These are phyloP conservation scores for Hypoxylon subgilvum DNA, from an alignment of 495 filamentous ascomycete species.

Conservation along the genomic window DNA sequence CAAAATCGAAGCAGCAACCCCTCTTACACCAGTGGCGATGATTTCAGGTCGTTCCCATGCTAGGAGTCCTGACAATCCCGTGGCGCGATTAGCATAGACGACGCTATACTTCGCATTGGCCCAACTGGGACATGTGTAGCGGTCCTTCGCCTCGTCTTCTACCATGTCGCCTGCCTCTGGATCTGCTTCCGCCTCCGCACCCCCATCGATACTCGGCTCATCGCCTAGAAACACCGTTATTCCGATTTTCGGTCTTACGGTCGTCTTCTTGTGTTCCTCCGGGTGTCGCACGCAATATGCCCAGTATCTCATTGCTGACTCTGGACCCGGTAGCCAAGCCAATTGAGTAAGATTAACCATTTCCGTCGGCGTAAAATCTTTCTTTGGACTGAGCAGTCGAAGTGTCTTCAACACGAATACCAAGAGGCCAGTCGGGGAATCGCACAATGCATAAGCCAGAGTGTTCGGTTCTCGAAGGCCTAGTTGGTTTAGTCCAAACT, in stretches of 20 bases:
- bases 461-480: constrained; percentile 54
- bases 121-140: constrained; percentile 55
- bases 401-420: constrained; percentile 51
- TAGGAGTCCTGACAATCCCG: constrained; percentile 44
- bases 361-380: constrained; percentile 47
- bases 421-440: constrained; percentile 59
- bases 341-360: constrained; percentile 54
- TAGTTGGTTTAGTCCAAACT: constrained; percentile 31
- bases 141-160: constrained; percentile 21
- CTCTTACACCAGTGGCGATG: constrained; percentile 46
- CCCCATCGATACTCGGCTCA: constrained; percentile 12
- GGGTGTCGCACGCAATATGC: constrained; percentile 44
- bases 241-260: constrained; percentile 42
- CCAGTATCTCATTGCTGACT: constrained; percentile 55
- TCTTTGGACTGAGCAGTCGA: constrained; percentile 38
- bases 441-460: constrained; percentile 58
- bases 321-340: constrained; percentile 58
- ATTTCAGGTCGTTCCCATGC: constrained; percentile 52
- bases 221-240: constrained; percentile 53
- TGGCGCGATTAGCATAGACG: constrained; percentile 42
- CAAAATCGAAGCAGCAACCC: constrained; percentile 46
- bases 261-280: constrained; percentile 30
- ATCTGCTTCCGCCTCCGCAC: constrained; percentile 2
- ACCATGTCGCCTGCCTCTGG: constrained; percentile 2
- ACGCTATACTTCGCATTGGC: constrained; percentile 49